Evolutionary conservation across 306 rosid species (phyloP).

Genomic region (Malus fusca): DNA sequence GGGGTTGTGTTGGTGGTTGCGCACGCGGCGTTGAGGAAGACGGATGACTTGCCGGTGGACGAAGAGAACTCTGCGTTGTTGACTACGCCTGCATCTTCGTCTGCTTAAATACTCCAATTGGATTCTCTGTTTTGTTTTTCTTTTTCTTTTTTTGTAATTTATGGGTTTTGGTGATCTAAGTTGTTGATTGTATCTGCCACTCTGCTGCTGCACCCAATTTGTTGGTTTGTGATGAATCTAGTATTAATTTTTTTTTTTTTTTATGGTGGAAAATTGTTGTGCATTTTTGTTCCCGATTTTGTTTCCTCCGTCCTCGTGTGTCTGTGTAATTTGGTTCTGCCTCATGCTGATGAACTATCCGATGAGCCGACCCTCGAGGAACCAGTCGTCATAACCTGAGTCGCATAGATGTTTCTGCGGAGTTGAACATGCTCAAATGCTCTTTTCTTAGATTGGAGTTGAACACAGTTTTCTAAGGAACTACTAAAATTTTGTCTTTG

Average conservation of each 20-base stretch:
- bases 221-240: not conserved
- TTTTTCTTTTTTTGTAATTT: not conserved
- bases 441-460: not conserved
- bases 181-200: not conserved
- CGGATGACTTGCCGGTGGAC: slow-evolving; percentile 47
- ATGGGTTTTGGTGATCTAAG: not conserved
- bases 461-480: not conserved
- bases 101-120: not conserved
- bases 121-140: not conserved
- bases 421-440: not conserved
- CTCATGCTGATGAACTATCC: not conserved
- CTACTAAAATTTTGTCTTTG: slow-evolving; percentile 6
- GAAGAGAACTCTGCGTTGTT: slow-evolving; percentile 43
- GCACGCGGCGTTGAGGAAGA: slow-evolving; percentile 58
- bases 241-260: not conserved
- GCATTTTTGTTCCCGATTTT: not conserved
- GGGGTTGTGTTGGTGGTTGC: slow-evolving; percentile 25
- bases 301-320: not conserved
- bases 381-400: not conserved
- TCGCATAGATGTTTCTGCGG: not conserved
- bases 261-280: not conserved
- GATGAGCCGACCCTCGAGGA: not conserved
- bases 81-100: slow-evolving; percentile 15
- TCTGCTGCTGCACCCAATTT: not conserved
- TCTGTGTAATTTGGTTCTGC: not conserved